phyloP scores from a whole-genome alignment of 2,329 filamentous ascomycete genomes.

The Colletotrichum euphorbiae region DNA sequence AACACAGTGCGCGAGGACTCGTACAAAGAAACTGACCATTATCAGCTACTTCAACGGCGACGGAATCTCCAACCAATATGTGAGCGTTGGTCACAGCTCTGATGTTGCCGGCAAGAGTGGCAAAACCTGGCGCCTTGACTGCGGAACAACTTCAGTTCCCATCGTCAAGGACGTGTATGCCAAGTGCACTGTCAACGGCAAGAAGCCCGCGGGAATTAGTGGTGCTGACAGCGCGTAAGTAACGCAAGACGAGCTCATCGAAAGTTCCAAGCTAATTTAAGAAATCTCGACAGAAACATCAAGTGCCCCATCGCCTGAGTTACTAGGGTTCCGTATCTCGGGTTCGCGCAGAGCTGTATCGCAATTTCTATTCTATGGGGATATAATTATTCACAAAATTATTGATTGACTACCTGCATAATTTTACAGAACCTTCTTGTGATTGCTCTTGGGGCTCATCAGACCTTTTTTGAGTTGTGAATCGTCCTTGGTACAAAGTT shows the following conservation, averaged over 20 bases:
- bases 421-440: no score
- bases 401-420: no score
- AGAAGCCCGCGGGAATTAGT: constrained; percentile 13
- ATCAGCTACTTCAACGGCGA: constrained; percentile 26
- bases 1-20: no score
- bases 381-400: no score
- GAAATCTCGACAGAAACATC: constrained; percentile 12
- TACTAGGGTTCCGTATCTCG: no score
- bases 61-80: constrained; percentile 15
- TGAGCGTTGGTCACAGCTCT: constrained; percentile 19
- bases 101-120: background rate
- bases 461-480: no score
- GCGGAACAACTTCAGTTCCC: constrained; percentile 18
- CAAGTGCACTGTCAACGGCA: constrained; percentile 22
- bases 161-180: constrained; percentile 33
- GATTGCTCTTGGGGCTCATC: no score
- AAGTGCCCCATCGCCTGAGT: constrained; percentile 26
- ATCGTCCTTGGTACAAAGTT: no score
- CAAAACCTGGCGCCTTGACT: constrained; percentile 27
- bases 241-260: no score
- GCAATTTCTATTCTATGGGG: no score
- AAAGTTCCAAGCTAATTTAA: no score
- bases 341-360: no score
- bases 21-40: background rate
- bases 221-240: constrained; percentile 15